Evolutionary conservation across 2,329 filamentous ascomycete genomes (phyloP).

Genomic region (Fusarium sp.): DNA sequence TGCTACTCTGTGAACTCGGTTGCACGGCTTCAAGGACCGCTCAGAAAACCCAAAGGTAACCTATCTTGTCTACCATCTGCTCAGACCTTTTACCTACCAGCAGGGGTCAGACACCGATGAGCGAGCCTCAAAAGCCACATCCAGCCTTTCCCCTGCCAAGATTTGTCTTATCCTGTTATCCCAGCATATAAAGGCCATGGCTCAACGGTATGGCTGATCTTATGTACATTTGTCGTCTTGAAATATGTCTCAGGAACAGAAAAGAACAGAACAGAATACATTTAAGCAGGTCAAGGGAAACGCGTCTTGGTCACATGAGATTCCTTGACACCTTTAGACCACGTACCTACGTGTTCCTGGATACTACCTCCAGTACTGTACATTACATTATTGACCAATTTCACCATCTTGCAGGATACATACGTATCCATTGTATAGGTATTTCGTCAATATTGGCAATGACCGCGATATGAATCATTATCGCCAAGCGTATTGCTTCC

Average conservation of each 20-base stretch:
- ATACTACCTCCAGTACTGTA: not conserved
- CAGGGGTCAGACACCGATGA: constrained; percentile 4
- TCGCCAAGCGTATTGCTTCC: constrained; percentile 6
- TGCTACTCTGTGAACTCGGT: not conserved
- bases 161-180: constrained; percentile 8
- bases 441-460: not conserved
- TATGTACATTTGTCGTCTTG: constrained; percentile 16
- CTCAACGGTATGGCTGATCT: constrained; percentile 14
- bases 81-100: not conserved
- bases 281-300: not conserved
- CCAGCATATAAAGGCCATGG: not conserved
- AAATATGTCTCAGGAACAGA: constrained; percentile 1
- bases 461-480: constrained; percentile 6
- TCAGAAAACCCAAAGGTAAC: not conserved
- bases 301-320: not conserved
- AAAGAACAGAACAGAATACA: not conserved
- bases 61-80: not conserved
- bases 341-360: not conserved
- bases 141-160: constrained; percentile 33
- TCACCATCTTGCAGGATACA: not conserved
- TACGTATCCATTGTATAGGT: not conserved
- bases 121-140: constrained; percentile 24
- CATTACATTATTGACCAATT: not conserved
- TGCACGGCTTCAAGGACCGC: not conserved
- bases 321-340: not conserved